These are phyloP conservation scores for Pythium guiyangense DNA, from an alignment of 352 stramenopile species.

Conservation along the genomic window DNA sequence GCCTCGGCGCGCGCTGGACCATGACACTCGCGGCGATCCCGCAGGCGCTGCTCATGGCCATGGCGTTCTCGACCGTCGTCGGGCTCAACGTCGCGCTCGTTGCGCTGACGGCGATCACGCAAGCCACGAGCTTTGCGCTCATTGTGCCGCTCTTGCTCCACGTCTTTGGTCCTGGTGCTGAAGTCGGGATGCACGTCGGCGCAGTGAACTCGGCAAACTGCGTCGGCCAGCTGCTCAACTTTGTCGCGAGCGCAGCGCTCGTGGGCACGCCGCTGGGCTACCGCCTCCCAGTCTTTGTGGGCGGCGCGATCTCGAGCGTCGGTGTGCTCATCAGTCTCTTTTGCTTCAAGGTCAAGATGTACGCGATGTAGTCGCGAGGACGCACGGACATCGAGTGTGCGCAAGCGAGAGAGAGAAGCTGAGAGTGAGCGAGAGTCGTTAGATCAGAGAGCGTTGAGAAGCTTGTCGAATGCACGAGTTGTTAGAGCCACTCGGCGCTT, in stretches of 20 bases:
- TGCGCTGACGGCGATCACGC: conserved; percentile 35
- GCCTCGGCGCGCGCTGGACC: conserved; percentile 28
- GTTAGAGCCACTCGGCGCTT: too few species aligned
- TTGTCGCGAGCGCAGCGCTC: conserved; percentile 33
- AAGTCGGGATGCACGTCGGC: conserved; percentile 49
- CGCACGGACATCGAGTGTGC: not conserved
- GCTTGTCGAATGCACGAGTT: too few species aligned
- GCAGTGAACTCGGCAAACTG: conserved; percentile 53
- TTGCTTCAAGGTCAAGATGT: conserved; percentile 71
- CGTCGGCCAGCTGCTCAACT: conserved; percentile 50
- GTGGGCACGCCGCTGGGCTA: conserved; percentile 23
- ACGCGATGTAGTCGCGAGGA: conserved; percentile 48
- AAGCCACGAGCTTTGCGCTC: conserved; percentile 39
- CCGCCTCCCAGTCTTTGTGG: conserved; percentile 22
- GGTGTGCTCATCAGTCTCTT: conserved; percentile 51
- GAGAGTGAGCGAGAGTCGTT: too few species aligned
- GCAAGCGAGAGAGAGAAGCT: not conserved
- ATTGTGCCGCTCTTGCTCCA: conserved; percentile 46
- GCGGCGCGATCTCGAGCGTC: conserved; percentile 41
- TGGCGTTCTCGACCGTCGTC: conserved; percentile 35
- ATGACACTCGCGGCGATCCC: conserved; percentile 30
- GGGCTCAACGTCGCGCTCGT: conserved; percentile 30
- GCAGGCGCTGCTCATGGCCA: conserved; percentile 34
- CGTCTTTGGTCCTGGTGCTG: conserved; percentile 29
- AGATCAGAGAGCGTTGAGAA: too few species aligned